Evolutionary conservation across 306 rosid genomes (phyloP), one percentile per base, ranked within the genome.

Genomic region (Vigna trinervia): DNA sequence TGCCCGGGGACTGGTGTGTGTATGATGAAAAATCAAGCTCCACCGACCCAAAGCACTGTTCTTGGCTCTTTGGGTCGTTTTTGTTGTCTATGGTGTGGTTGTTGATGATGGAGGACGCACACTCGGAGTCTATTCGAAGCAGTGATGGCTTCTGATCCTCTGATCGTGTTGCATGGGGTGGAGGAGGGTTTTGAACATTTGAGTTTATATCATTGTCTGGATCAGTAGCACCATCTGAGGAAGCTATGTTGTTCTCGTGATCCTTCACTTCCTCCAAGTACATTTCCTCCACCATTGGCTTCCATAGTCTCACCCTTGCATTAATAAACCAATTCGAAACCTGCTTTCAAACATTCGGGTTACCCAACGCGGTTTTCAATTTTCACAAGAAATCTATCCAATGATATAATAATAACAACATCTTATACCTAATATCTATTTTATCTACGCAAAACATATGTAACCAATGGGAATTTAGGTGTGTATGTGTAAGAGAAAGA

Each of bases 251-350:
- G 78, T 81, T 79, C 78, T 86, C 95, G n/a, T 28, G 86, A 19
- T 87, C 95, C 75, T 89, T 94, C 28, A 86, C 72, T 78, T 94
- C 98, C 80, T 94, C 97, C 20, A 84, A 0, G 86, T 94, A 92
- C 98, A 94, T 92, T 74, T 92, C 97, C 72, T 94, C 98, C 15
- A 94, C 96, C 98, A 94, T 94, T n/a, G 98, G 98, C 77, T 94
- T 94, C 98, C 98, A 94, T 1, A 94, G 88, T 53, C 98, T 87
- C 83, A 94, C 98, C 79, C 98, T 90, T 32, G 98, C 98, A 68
- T 94, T 94, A 15, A 94, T 94, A 82, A 94, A 94, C 98, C 98
- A 94, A 82, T 94, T 94, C 10, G 98, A 94, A 11, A 94, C 98
- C 98, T 94, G 84, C 36, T 50, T 73, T 34, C 7, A 68, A 53